Percentiles rank a stretch among this genome's conserved stretches.
Evolutionary conservation across 2,329 filamentous ascomycete species (phyloP).

Genomic region (Dactylellina drechsleri): DNA sequence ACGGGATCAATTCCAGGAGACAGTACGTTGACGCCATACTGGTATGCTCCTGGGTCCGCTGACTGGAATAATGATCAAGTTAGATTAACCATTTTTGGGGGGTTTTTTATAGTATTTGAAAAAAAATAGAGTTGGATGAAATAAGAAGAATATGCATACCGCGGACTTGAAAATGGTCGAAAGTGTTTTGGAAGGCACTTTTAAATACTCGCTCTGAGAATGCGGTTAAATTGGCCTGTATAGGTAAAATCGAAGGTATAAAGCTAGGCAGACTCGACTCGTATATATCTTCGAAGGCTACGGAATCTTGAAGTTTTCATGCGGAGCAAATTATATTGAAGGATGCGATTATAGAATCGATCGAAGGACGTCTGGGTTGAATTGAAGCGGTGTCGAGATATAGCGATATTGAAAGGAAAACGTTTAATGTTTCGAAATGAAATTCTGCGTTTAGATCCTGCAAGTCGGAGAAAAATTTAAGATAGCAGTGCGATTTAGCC

Average conservation of each 20-base stretch:
- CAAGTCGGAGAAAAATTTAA: conserved; percentile 1
- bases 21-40: conserved; percentile 53
- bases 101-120: neutral
- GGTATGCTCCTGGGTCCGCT: conserved; percentile 47
- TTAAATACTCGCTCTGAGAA: conserved; percentile 23
- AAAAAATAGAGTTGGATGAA: neutral
- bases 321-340: neutral
- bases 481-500: conserved; percentile 13
- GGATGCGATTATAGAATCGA: neutral
- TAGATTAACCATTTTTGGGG: conserved; percentile 34
- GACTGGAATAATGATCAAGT: conserved; percentile 33
- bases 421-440: neutral
- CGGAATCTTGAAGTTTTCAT: neutral
- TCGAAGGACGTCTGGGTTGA: neutral
- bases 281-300: conserved; percentile 15
- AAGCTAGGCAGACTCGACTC: neutral
- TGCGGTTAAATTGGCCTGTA: neutral
- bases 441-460: conserved; percentile 35
- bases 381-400: too few relatives aligned
- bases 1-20: conserved; percentile 52
- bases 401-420: too few relatives aligned
- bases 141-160: conserved; percentile 16
- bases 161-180: conserved; percentile 31
- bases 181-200: conserved; percentile 41
- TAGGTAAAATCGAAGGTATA: neutral